Evolutionary conservation across 2,329 filamentous ascomycete genomes (phyloP).

Genomic region (Ceratocystis papillata): DNA sequence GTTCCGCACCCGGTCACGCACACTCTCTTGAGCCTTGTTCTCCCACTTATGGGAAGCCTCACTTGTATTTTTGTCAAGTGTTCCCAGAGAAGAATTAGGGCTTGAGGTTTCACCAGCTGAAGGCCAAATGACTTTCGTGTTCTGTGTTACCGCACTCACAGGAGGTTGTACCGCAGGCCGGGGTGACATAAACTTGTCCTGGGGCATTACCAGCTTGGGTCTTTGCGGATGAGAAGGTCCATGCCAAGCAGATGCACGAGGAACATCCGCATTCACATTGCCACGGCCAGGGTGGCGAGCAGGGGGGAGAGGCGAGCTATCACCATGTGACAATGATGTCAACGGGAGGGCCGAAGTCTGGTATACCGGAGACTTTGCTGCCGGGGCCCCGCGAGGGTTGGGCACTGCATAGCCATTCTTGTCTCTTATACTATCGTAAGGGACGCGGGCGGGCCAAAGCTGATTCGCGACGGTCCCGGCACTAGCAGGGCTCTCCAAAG

Average conservation of each 20-base stretch:
- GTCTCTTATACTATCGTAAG: conserved; percentile 18
- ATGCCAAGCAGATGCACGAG: conserved; percentile 15
- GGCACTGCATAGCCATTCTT: conserved; percentile 17
- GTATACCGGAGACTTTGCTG: neutral
- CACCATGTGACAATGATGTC: neutral
- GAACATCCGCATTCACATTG: neutral
- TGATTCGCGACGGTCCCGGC: conserved; percentile 10
- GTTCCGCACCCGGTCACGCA: conserved; percentile 21
- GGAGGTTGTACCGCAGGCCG: conserved; percentile 14
- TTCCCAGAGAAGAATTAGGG: neutral
- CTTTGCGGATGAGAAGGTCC: neutral
- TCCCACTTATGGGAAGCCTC: neutral
- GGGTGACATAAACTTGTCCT: conserved; percentile 15
- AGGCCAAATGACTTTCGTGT: conserved; percentile 14
- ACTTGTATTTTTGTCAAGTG: neutral
- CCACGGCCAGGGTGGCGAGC: conserved; percentile 17
- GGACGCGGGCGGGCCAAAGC: conserved; percentile 17
- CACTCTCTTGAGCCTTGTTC: conserved; percentile 11
- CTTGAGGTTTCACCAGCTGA: neutral
- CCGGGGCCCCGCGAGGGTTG: neutral
- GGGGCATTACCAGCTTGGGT: conserved; percentile 4
- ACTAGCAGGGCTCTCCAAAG: conserved; percentile 3
- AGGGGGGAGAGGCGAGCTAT: neutral
- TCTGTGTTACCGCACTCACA: conserved; percentile 12
- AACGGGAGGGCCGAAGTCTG: neutral